A percentile compares a stretch with the other conserved stretches of the same genome.
Conservation (phyloP, 495 filamentous ascomycete species). For the Haplographium delicatum region DNA sequence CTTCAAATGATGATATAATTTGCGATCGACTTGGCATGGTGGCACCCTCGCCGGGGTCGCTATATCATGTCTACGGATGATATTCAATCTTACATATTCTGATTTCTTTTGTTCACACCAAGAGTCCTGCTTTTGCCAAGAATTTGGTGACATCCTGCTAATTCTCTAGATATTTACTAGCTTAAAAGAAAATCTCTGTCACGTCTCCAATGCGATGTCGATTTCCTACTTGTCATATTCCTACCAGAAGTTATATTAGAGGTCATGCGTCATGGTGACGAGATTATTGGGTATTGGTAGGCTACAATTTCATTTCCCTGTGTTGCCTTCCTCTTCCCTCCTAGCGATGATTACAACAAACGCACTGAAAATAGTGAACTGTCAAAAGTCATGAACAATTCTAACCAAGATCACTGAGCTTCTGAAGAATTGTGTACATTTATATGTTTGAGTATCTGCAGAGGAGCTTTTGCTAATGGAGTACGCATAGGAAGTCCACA, state of each 20-base stretch:
- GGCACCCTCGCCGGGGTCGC: conserved; percentile 83
- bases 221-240: no score
- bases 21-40: conserved; percentile 87
- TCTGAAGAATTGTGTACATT: no score
- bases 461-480: conserved; percentile 9
- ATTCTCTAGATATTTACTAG: no score
- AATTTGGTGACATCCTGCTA: no score
- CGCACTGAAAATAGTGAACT: conserved; percentile 81
- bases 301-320: neutral
- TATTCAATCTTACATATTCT: conserved; percentile 99
- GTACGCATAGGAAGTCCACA: conserved; percentile 6
- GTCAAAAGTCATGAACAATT: conserved; percentile 54
- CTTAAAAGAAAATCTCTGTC: no score
- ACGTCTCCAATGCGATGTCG: no score
- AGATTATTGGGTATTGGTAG: neutral
- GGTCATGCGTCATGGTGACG: neutral
- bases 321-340: conserved; percentile 8
- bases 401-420: conserved; percentile 83
- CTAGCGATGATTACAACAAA: conserved; percentile 67
- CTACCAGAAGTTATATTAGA: no score
- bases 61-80: conserved; percentile 69
- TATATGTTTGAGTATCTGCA: no score
- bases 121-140: conserved; percentile 3
- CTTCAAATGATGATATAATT: conserved; percentile 89
- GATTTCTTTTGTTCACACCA: conserved; percentile 37